Conservation (phyloP, 2,329 filamentous ascomycete genomes). For the Fusarium pseudocircinatum region DNA sequence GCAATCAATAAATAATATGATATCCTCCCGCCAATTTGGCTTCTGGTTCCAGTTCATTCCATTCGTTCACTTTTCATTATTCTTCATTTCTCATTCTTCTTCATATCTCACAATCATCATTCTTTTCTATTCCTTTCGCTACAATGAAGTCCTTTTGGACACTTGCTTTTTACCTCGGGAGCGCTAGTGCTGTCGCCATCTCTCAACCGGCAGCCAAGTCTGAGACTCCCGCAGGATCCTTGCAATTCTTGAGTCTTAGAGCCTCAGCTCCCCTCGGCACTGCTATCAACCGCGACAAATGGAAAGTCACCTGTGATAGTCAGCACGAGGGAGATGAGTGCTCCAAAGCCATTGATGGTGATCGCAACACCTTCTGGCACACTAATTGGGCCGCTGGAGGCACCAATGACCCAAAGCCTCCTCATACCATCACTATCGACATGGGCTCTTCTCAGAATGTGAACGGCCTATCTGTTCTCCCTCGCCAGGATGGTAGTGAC, state of each 20-base stretch:
- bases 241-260: neutral
- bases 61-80: neutral
- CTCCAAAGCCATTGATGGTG: constrained; percentile 23
- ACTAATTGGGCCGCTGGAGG: neutral
- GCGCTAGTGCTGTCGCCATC: neutral
- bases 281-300: constrained; percentile 10
- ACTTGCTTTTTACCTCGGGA: neutral
- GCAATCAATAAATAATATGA: neutral
- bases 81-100: neutral
- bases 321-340: constrained; percentile 15
- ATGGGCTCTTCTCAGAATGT: constrained; percentile 18
- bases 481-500: constrained; percentile 4
- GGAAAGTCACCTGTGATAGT: constrained; percentile 27
- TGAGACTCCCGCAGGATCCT: neutral
- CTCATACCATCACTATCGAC: constrained; percentile 19
- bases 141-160: neutral
- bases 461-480: constrained; percentile 23
- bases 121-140: neutral
- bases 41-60: neutral
- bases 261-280: neutral
- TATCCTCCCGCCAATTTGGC: neutral
- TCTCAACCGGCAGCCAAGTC: neutral
- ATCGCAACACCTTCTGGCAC: constrained; percentile 23
- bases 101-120: neutral
- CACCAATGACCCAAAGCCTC: constrained; percentile 5